Percentiles rank a stretch among this genome's conserved stretches.
phyloP scores from a whole-genome alignment of 1,284 basidiomycete genomes.

The Melanopsichium pennsylvanicum region DNA sequence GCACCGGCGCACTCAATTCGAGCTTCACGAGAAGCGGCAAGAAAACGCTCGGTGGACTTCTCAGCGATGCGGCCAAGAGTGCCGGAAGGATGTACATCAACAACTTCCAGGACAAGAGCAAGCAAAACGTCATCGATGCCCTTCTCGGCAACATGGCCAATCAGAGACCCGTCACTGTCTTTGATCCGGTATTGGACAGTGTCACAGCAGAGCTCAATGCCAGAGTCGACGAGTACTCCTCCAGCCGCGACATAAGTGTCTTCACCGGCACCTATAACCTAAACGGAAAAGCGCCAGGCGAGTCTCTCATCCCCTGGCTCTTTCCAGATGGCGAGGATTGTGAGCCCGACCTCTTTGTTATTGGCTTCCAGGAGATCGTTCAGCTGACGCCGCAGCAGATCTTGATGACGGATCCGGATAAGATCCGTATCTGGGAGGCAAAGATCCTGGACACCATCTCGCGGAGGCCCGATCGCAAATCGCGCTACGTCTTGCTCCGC shows the following conservation, averaged over 20 bases:
- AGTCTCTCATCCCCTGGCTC: slow-evolving; percentile 87
- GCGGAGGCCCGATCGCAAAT: slow-evolving; percentile 73
- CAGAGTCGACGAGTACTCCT: slow-evolving; percentile 83
- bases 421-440: slow-evolving; percentile 77
- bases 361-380: slow-evolving; percentile 95
- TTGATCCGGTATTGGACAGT: slow-evolving; percentile 91
- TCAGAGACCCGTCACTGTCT: slow-evolving; percentile 87
- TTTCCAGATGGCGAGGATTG: slow-evolving; percentile 71
- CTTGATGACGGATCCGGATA: slow-evolving; percentile 87
- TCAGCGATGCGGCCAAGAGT: slow-evolving; percentile 96
- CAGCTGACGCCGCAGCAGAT: slow-evolving; percentile 96
- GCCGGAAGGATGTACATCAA: slow-evolving; percentile 82
- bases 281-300: slow-evolving; percentile 82
- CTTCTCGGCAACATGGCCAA: slow-evolving; percentile 90
- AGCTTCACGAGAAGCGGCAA: slow-evolving; percentile 93
- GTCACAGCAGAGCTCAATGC: slow-evolving; percentile 71
- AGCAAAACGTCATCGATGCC: slow-evolving; percentile 93
- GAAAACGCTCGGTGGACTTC: slow-evolving; percentile 72
- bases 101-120: slow-evolving; percentile 95
- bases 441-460: slow-evolving; percentile 82
- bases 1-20: slow-evolving; percentile 94
- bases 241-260: slow-evolving; percentile 75
- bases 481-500: slow-evolving; percentile 83
- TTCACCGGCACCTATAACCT: slow-evolving; percentile 96
- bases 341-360: slow-evolving; percentile 65